Conservation (phyloP, 495 filamentous ascomycete species). For the Neurospora intermedia region DNA sequence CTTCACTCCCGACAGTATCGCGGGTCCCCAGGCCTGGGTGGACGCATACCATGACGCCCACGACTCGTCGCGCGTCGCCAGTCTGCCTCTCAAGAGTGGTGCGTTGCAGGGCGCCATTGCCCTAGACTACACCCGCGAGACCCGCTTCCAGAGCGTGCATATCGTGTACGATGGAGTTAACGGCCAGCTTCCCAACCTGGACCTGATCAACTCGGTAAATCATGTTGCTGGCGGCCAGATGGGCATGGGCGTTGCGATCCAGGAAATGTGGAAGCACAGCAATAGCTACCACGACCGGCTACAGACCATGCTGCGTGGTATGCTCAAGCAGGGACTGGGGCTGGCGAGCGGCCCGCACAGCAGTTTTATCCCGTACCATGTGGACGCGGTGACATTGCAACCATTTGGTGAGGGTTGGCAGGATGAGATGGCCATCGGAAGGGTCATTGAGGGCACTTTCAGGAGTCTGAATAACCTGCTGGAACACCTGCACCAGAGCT, state of each 20-base stretch:
- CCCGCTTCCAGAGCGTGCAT: constrained; percentile 75
- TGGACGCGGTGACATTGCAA: constrained; percentile 90
- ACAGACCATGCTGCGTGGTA: constrained; percentile 82
- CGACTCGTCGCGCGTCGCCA: constrained; percentile 48
- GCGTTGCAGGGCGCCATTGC: constrained; percentile 87
- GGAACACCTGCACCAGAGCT: constrained; percentile 95
- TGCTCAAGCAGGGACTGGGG: constrained; percentile 84
- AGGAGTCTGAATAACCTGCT: constrained; percentile 90
- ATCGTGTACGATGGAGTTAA: constrained; percentile 95
- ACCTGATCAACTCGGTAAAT: constrained; percentile 90
- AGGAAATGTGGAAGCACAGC: constrained; percentile 77
- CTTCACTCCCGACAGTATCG: constrained; percentile 75
- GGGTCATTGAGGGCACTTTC: constrained; percentile 80
- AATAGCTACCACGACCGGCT: constrained; percentile 76
- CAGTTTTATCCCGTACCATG: constrained; percentile 94
- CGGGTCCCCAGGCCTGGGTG: constrained; percentile 92
- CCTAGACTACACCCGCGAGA: constrained; percentile 81
- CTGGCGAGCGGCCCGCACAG: constrained; percentile 87
- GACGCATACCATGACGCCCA: constrained; percentile 94
- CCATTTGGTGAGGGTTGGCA: constrained; percentile 87
- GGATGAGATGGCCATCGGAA: constrained; percentile 90
- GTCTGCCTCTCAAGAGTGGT: constrained; percentile 84
- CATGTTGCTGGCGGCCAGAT: constrained; percentile 83
- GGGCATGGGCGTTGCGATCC: constrained; percentile 71
- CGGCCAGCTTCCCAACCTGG: constrained; percentile 88